A percentile compares a stretch with the other conserved stretches of the same genome.
Evolutionary conservation across 768 basidiomycete genomes (phyloP).

Genomic region (Xerocomus spinulosus): DNA sequence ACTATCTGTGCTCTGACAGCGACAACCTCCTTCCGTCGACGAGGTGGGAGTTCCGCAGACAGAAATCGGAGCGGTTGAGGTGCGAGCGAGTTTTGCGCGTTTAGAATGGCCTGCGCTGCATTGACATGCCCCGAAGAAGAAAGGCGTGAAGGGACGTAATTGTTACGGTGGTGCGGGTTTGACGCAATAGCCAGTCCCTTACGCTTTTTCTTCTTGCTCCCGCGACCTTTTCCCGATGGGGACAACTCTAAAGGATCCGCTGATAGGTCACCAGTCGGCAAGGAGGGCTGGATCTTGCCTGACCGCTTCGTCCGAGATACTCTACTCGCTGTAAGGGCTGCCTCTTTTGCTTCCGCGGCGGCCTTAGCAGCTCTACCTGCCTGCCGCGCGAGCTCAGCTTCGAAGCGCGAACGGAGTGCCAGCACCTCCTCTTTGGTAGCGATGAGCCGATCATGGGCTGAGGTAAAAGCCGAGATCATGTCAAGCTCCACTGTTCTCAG

Average conservation of each 20-base stretch:
- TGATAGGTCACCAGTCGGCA: constrained; percentile 32
- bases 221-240: constrained; percentile 25
- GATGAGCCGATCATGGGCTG: constrained; percentile 69
- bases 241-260: constrained; percentile 39
- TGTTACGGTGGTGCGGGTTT: constrained; percentile 92
- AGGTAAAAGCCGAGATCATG: constrained; percentile 22
- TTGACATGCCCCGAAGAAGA: constrained; percentile 45
- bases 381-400: constrained; percentile 68
- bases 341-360: constrained; percentile 49
- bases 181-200: constrained; percentile 87
- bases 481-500: constrained; percentile 24
- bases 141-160: constrained; percentile 85
- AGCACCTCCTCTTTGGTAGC: constrained; percentile 68
- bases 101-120: constrained; percentile 37
- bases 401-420: constrained; percentile 61
- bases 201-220: constrained; percentile 88
- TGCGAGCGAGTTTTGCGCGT: constrained; percentile 48
- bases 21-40: constrained; percentile 29
- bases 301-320: constrained; percentile 35
- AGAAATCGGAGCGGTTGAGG: constrained; percentile 65
- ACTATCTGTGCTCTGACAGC: constrained; percentile 36
- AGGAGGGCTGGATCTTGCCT: constrained; percentile 34
- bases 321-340: constrained; percentile 36
- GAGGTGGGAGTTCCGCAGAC: constrained; percentile 60
- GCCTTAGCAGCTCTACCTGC: constrained; percentile 51